phyloP scores from a whole-genome alignment of 179 eudicot genomes.

The Vitellaria paradoxa region DNA sequence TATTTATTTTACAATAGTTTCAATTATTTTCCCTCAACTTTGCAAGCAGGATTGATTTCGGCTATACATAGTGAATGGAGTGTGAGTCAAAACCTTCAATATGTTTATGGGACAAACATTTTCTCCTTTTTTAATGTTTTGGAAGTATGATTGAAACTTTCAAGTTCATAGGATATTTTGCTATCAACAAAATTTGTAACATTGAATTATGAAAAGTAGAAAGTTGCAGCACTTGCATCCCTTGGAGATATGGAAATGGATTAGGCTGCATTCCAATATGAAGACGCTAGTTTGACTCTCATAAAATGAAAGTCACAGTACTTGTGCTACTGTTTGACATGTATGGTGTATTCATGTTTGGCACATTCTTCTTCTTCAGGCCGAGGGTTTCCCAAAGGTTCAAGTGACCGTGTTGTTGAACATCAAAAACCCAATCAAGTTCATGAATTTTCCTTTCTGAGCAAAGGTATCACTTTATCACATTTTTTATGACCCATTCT shows the following conservation, averaged over 20 bases:
- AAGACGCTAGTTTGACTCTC: too few relatives aligned
- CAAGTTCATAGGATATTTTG: background rate
- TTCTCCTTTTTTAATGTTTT: background rate
- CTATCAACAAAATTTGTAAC: background rate
- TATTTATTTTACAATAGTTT: slow-evolving; percentile 3
- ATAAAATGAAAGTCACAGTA: background rate
- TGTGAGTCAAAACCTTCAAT: background rate
- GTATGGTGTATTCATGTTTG: background rate
- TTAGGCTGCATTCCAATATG: too few relatives aligned
- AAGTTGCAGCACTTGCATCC: background rate
- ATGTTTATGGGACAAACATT: background rate
- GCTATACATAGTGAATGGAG: background rate
- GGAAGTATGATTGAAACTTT: background rate
- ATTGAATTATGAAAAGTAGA: background rate
- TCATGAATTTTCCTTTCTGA: slow-evolving; percentile 6
- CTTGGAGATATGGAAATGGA: too few relatives aligned
- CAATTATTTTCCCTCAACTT: background rate
- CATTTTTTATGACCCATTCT: background rate
- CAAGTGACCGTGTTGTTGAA: slow-evolving; percentile 6
- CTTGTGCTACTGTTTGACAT: background rate
- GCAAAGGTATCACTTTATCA: slow-evolving; percentile 23
- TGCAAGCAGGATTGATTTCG: background rate
- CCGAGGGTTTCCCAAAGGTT: slow-evolving; percentile 15
- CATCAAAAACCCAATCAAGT: slow-evolving; percentile 17
- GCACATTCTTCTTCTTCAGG: slow-evolving; percentile 26